phyloP scores from a whole-genome alignment of 768 basidiomycete species.

The Butyriboletus loyo region DNA sequence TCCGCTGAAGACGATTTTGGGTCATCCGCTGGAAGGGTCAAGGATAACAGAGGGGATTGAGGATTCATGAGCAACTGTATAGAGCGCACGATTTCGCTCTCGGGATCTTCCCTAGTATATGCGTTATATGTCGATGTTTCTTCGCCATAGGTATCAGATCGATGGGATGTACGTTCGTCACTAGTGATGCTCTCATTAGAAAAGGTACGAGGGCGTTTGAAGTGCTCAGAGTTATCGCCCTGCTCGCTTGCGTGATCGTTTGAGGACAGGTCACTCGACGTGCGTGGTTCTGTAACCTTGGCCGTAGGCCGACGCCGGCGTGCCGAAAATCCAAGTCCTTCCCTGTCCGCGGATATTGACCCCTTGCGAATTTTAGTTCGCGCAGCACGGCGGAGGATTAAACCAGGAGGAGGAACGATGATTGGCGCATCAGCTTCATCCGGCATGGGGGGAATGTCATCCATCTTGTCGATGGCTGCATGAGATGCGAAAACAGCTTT shows the following conservation, averaged over 20 bases:
- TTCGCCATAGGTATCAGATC: conserved; percentile 78
- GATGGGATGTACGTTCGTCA: conserved; percentile 37
- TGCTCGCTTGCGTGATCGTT: conserved; percentile 54
- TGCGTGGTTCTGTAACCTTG: conserved; percentile 42
- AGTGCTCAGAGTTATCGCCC: conserved; percentile 46
- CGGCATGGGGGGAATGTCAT: conserved; percentile 60
- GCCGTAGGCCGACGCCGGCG: conserved; percentile 29
- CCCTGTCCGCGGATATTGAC: conserved; percentile 68
- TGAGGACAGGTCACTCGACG: conserved; percentile 69
- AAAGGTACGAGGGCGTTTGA: conserved; percentile 34
- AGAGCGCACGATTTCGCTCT: conserved; percentile 31
- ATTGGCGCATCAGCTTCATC: conserved; percentile 91
- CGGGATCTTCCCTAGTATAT: conserved; percentile 62
- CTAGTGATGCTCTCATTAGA: conserved; percentile 37
- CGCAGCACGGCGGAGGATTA: conserved; percentile 86
- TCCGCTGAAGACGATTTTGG: conserved; percentile 4
- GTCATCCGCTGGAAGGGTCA: conserved; percentile 23
- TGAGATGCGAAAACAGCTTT: conserved; percentile 11
- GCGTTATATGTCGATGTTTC: conserved; percentile 83
- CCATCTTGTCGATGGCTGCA: conserved; percentile 66
- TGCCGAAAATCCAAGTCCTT: conserved; percentile 74
- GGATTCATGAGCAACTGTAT: conserved; percentile 18
- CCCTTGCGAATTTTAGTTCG: conserved; percentile 95
- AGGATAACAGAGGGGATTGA: conserved; percentile 22
- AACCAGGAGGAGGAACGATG: conserved; percentile 78